Evolutionary conservation across 768 basidiomycete genomes (phyloP), one percentile per base, ranked within the genome.

Genomic region (Agrocybe praecox): DNA sequence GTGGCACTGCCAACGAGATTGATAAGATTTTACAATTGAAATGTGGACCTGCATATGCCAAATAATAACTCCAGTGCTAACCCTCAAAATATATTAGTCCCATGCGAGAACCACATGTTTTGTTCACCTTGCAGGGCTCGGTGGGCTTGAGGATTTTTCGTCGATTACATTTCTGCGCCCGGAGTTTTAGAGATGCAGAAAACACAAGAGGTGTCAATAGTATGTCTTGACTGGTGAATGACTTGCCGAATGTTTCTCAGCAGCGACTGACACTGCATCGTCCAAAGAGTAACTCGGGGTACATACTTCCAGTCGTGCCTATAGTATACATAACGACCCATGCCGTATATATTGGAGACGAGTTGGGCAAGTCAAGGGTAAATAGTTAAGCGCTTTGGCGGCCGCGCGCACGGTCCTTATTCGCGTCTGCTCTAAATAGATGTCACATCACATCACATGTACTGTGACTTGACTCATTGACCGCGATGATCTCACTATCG

Each of bases 101-200:
- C 59, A 57, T 61, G 59, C 48, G 55, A 61, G 34, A 34, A 32
- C 23, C 55, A 61, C 55, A 61, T 57, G 59, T 60, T 32, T 48
- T 18, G 26, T 26, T n/a, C 56, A 46, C 33, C 32, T 11, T 53
- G 23, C 52, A 53, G 47, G 57, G 57, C 19, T 43, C 36, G 23
- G 47, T 23, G 29, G 23, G 46, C 53, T 48, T 55, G 34, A 49
- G 46, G 46, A 48, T 47, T 26, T n/a, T n/a, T 40, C 14, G 36
- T 40, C 9, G 9, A 29, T 29, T 5, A 29, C 9, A 9, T 29
- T 29, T 29, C 9, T 29, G 26, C 26, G 26, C 26, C 9, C 26
- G 26, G 26, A 29, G 26, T 29, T 29, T 29, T 29, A 4, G 26
- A 29, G 9, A 26, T 21, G 49, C 36, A 36, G 40, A 36, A 51